Evolutionary conservation across 2,329 filamentous ascomycete species (phyloP), one percentile per base, ranked within the genome.

Genomic region (Lojkania enalia): DNA sequence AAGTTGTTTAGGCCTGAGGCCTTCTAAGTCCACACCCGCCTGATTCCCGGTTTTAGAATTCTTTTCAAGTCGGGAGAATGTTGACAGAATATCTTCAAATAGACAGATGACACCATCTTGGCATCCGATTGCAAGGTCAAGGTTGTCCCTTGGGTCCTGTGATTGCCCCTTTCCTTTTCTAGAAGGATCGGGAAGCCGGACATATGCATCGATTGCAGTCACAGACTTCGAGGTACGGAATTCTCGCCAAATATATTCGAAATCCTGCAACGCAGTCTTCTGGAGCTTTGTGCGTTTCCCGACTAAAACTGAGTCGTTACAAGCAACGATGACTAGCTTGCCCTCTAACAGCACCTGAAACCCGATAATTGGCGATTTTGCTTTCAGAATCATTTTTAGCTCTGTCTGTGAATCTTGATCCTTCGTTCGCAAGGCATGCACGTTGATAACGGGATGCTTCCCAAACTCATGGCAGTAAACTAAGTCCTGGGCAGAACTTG

Each of bases 121-220:
- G 51, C 88, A 85, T 40, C 94, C 94, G 42, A 95, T 72, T 3
- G 85, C 85, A 19, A 99, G 69, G 60, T 95, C 86, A n/a, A 94
- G 67, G 7, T 80, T 70, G 3, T 74, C 60, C 49, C 56, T 57
- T 55, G 48, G 63, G 27, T 58, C 64, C 46, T 46, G 51, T 49
- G 52, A 48, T 64, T 51, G 66, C 59, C 54, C 66, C 55, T 63
- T 60, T 44, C 60, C 60, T 31, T 66, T 67, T 9, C 49, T 57
- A 15, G 37, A 36, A 15, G 39, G 20, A 20, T 94, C 86, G 33
- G 90, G 71, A 48, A 82, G 84, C 14, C 58, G 61, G 3, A 65
- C 51, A 36, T 59, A 67, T 2, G 67, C 64, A 38, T 55, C 52
- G 27, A 69, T 64, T 6, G 66, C 55, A 2, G 66, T 70, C 16